These are phyloP conservation scores for Podospora pseudocomata DNA, from an alignment of 495 filamentous ascomycete genomes.

Conservation along the genomic window DNA sequence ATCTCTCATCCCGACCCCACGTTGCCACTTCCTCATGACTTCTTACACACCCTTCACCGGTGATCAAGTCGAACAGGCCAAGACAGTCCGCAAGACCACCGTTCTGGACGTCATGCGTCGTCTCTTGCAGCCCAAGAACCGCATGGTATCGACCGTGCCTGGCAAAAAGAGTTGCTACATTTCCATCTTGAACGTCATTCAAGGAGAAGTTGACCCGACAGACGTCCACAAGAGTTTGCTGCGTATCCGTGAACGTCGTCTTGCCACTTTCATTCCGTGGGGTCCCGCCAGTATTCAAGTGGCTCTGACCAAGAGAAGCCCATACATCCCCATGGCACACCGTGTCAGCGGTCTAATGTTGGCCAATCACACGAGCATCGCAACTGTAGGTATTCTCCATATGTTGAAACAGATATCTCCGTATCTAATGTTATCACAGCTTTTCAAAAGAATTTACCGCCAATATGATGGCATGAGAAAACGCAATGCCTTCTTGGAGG, in stretches of 20 bases:
- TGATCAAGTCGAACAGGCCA: conserved; percentile 91
- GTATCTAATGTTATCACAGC: conserved; percentile 29
- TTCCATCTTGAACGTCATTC: conserved; percentile 97
- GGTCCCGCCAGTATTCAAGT: conserved; percentile 98
- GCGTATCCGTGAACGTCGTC: conserved; percentile 86
- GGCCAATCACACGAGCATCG: conserved; percentile 96
- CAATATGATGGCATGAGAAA: conserved; percentile 92
- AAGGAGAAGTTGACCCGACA: conserved; percentile 94
- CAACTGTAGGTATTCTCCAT: conserved; percentile 57
- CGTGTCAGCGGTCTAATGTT: conserved; percentile 96
- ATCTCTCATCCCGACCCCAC: conserved; percentile 90
- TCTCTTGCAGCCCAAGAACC: conserved; percentile 93
- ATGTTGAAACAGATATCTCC: background rate
- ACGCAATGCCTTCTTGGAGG: conserved; percentile 93
- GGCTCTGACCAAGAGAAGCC: conserved; percentile 90
- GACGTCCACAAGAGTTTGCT: conserved; percentile 97
- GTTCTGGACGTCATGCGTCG: conserved; percentile 97
- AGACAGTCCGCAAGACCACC: conserved; percentile 95
- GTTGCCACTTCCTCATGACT: conserved; percentile 97
- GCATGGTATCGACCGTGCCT: conserved; percentile 95
- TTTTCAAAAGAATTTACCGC: conserved; percentile 87
- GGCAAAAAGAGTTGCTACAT: conserved; percentile 98
- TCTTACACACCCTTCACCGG: conserved; percentile 97
- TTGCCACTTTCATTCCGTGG: conserved; percentile 98
- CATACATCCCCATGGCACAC: conserved; percentile 85